Conservation (phyloP, 352 stramenopile genomes). For the Globisporangium echinulatum region DNA sequence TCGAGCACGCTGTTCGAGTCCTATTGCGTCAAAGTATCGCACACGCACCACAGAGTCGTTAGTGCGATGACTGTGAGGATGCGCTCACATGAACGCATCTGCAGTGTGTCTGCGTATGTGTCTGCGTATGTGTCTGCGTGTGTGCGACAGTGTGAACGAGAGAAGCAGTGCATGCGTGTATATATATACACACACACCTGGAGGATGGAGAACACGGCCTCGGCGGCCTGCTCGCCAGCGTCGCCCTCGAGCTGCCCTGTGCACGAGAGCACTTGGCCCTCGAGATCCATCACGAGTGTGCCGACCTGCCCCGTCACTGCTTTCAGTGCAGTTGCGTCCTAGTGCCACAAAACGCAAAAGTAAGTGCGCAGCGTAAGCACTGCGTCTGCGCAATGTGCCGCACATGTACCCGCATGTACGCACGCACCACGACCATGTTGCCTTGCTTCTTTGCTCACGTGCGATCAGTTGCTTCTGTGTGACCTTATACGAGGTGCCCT, state of each 20-base stretch:
- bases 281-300: constrained; percentile 53
- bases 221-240: constrained; percentile 40
- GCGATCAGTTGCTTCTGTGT: too few relatives aligned
- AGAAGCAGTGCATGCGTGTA: not conserved
- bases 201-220: constrained; percentile 64
- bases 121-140: too few relatives aligned
- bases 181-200: constrained; percentile 17
- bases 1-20: constrained; percentile 58
- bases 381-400: too few relatives aligned
- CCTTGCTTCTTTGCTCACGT: too few relatives aligned
- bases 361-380: too few relatives aligned
- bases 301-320: constrained; percentile 47
- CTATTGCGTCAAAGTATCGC: constrained; percentile 7
- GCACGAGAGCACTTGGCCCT: constrained; percentile 52
- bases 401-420: too few relatives aligned
- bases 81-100: too few relatives aligned
- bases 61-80: not conserved
- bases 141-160: not conserved
- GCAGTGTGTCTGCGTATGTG: not conserved
- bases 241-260: constrained; percentile 52
- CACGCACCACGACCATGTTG: too few relatives aligned
- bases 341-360: not conserved
- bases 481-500: too few relatives aligned
- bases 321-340: constrained; percentile 50
- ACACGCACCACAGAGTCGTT: not conserved